These are phyloP conservation scores for Cylindrotheca fusiformis DNA, from an alignment of 108 stramenopile species.

Conservation along the genomic window DNA sequence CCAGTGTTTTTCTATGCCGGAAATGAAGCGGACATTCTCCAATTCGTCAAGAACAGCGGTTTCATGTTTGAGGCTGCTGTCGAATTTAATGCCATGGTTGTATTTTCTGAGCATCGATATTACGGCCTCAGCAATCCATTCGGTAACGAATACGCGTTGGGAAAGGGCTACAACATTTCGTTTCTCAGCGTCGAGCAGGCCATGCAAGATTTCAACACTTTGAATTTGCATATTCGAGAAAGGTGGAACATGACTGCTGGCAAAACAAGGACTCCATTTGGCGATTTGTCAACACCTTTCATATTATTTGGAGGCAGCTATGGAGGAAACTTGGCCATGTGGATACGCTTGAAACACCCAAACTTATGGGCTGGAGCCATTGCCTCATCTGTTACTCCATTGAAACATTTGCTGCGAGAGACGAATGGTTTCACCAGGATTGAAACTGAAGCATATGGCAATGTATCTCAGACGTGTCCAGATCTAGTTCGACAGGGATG, in stretches of 20 bases:
- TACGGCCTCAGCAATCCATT: conserved; percentile 46
- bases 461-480: conserved; percentile 23
- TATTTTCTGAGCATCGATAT: conserved; percentile 82
- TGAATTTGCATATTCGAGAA: conserved; percentile 34
- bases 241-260: conserved; percentile 17
- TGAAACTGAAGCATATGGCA: conserved; percentile 32
- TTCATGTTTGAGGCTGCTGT: conserved; percentile 59
- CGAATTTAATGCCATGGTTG: conserved; percentile 51
- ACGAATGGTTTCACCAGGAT: conserved; percentile 32
- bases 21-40: conserved; percentile 65
- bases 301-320: conserved; percentile 73
- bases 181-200: conserved; percentile 52
- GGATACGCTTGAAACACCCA: conserved; percentile 80
- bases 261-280: too few relatives aligned
- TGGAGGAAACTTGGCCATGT: conserved; percentile 79
- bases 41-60: conserved; percentile 67
- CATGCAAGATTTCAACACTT: conserved; percentile 64
- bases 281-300: conserved; percentile 28
- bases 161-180: conserved; percentile 22
- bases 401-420: conserved; percentile 46
- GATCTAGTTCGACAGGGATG: conserved; percentile 29
- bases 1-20: conserved; percentile 60
- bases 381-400: conserved; percentile 59
- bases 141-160: conserved; percentile 4
- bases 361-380: conserved; percentile 64